Evolutionary conservation across 2,329 filamentous ascomycete species (phyloP), one percentile per base, ranked within the genome.

Genomic region (Arthrobotrys iridis): DNA sequence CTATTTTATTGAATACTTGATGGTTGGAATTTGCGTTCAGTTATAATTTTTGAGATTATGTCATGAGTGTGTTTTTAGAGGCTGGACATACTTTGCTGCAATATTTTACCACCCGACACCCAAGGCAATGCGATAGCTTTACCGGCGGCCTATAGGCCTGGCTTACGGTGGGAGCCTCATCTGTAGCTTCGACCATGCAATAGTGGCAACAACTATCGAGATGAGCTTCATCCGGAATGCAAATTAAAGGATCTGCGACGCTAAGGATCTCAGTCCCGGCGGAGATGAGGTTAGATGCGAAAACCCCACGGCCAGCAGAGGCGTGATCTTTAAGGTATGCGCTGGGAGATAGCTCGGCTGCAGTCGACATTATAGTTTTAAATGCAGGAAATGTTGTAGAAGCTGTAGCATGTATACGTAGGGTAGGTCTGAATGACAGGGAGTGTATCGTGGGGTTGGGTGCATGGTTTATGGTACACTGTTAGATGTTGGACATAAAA

Each of bases 21-120:
- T 35, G 7, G 52, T 50, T 58, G 64, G 50, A 46, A 60, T 48
- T 28, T 8, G 18, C 35, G 11, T 52, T 75, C 58, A 76, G 55
- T 22, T 48, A 20, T 62, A 35, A 41, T 46, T 59, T 30, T 52
- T 18, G 30, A 1, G 24, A 20, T 7, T 10, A 8, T 18, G 13
- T 20, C 10, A 15, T 40, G 15, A 40, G 5, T 24, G 30, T 6
- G 24, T 13, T 68, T 11, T 57, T 13, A 37, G n/a, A 33, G 10
- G 10, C 24, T 50, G 26, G 28, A 80, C 83, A 55, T 80, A 88
- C 87, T 83, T 85, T 87, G 77, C 85, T 84, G 80, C 88, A 90
- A 79, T 89, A 90, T 77, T 83, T 85, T 1, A 88, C 85, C 30
- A 85, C 82, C 67, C 84, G 85, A 79, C 88, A 90, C 5, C 86